A percentile compares a stretch with the other conserved stretches of the same genome.
These are phyloP conservation scores for Eimeria sp. DNA, from an alignment of 169 alveolate genomes.

Conservation along the genomic window DNA sequence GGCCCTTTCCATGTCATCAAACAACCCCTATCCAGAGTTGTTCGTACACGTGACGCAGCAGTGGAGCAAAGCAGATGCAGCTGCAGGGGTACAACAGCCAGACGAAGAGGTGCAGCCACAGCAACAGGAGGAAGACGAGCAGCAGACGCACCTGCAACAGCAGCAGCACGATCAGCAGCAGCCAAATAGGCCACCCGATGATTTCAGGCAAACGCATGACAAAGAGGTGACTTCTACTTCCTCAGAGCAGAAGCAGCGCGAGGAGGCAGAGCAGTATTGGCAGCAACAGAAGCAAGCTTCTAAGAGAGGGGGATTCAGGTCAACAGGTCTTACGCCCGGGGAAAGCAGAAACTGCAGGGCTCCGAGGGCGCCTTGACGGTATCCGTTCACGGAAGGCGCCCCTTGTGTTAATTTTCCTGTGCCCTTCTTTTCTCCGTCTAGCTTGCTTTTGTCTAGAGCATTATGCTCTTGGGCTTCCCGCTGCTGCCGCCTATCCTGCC, in stretches of 20 bases:
- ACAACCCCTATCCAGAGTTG: constrained; percentile 30
- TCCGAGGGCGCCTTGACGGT: not conserved
- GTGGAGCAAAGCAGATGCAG: constrained; percentile 9
- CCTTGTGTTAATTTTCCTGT: not conserved
- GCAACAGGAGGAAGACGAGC: not conserved
- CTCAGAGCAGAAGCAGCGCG: not conserved
- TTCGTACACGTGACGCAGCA: constrained; percentile 22
- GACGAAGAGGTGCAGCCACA: not conserved
- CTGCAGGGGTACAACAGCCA: constrained; percentile 19
- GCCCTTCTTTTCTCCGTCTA: not conserved
- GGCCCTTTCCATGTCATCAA: not conserved
- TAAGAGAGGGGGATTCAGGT: not conserved
- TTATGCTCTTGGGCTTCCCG: not conserved
- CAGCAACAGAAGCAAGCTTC: not conserved
- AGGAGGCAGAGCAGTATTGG: not conserved
- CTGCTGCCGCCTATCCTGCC: not conserved
- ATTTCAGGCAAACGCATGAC: not conserved
- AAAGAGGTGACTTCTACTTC: not conserved
- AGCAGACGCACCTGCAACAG: constrained; percentile 8
- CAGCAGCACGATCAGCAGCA: constrained; percentile 9
- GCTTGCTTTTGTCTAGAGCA: not conserved
- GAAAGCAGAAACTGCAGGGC: not conserved
- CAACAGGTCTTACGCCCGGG: not conserved
- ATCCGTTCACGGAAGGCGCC: not conserved
- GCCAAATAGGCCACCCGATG: not conserved